Conservation (phyloP, 1,139 yeast genomes). For the Hanseniaspora sp. region DNA sequence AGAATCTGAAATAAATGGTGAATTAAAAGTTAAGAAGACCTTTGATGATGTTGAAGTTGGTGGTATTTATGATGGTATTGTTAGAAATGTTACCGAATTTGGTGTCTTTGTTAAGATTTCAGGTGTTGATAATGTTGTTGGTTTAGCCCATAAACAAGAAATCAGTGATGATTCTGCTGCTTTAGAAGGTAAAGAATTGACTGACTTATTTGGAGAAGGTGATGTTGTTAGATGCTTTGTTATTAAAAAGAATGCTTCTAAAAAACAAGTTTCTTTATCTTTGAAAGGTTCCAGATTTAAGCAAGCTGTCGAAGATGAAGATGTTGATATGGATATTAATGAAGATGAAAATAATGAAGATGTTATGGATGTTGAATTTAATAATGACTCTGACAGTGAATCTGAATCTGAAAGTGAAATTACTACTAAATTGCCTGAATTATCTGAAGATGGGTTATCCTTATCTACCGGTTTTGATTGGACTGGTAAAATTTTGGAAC, state of each 20-base stretch:
- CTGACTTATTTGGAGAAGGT: slow-evolving; percentile 67
- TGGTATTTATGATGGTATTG: slow-evolving; percentile 66
- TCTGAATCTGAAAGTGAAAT: slow-evolving; percentile 22
- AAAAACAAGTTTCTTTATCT: slow-evolving; percentile 73
- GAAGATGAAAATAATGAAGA: slow-evolving; percentile 22
- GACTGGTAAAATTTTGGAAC: slow-evolving; percentile 83
- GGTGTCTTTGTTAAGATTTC: slow-evolving; percentile 83
- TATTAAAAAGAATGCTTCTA: slow-evolving; percentile 48
- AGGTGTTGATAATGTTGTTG: slow-evolving; percentile 64
- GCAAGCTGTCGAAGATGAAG: slow-evolving; percentile 33
- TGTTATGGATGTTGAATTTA: slow-evolving; percentile 23
- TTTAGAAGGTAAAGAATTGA: slow-evolving; percentile 37
- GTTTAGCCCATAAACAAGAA: slow-evolving; percentile 78
- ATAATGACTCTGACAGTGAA: slow-evolving; percentile 20
- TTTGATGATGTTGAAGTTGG: slow-evolving; percentile 61
- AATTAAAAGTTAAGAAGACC: slow-evolving; percentile 42
- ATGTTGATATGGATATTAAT: slow-evolving; percentile 26
- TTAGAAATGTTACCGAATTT: slow-evolving; percentile 67
- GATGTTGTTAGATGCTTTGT: slow-evolving; percentile 81
- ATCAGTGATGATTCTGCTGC: slow-evolving; percentile 52
- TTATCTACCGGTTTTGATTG: slow-evolving; percentile 76
- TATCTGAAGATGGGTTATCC: slow-evolving; percentile 45
- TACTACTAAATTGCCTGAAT: slow-evolving; percentile 18
- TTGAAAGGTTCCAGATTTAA: slow-evolving; percentile 88
- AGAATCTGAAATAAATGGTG: slow-evolving; percentile 69